Conservation (phyloP, 768 basidiomycete genomes). For the Kondoa malvinella region DNA sequence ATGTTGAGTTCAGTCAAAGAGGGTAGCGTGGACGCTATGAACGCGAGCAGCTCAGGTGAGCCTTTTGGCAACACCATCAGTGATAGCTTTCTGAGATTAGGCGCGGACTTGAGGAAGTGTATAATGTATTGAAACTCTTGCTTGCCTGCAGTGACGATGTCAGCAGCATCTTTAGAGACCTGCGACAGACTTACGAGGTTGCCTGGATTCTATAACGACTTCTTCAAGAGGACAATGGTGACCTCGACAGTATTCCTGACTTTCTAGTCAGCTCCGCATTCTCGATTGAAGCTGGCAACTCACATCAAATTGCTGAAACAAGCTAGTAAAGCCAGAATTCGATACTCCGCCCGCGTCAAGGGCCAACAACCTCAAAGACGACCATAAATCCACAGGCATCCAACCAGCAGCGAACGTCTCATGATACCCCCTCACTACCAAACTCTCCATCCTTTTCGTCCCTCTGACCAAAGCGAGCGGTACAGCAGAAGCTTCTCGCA, state of each 20-base stretch:
- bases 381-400: not conserved
- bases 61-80: not conserved
- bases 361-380: not conserved
- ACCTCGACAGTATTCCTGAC: not conserved
- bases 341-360: not conserved
- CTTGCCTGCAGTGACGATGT: not conserved
- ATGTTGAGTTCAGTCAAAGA: constrained; percentile 1
- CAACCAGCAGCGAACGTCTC: constrained; percentile 2
- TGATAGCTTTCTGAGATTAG: constrained; percentile 5
- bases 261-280: not conserved
- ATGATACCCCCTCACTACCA: not conserved
- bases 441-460: not conserved
- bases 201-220: not conserved
- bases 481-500: not conserved
- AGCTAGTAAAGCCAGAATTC: not conserved
- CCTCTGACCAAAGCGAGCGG: not conserved
- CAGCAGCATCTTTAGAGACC: not conserved
- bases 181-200: not conserved
- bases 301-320: not conserved
- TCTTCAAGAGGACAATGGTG: constrained; percentile 3
- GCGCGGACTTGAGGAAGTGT: not conserved
- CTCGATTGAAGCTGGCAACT: not conserved
- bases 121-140: constrained; percentile 2
- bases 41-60: constrained; percentile 1
- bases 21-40: not conserved